phyloP scores from a whole-genome alignment of 768 basidiomycete genomes.

The Mycena maculata region DNA sequence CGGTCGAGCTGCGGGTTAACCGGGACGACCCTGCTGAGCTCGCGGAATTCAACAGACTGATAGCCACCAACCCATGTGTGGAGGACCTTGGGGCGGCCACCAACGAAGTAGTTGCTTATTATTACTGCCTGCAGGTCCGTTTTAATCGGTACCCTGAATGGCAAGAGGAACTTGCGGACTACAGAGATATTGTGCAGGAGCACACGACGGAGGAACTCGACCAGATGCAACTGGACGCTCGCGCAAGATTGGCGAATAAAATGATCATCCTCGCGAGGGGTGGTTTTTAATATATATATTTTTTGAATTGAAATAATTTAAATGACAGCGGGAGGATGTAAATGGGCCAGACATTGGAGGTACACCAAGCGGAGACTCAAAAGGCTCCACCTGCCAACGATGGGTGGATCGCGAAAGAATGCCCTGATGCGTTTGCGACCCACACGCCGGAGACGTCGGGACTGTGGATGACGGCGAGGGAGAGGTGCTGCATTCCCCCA shows the following conservation, averaged over 20 bases:
- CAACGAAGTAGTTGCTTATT: background rate
- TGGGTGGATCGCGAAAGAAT: too few species aligned
- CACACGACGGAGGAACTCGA: background rate
- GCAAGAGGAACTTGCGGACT: constrained; percentile 1
- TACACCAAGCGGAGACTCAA: too few species aligned
- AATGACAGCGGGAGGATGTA: background rate
- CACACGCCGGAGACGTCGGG: too few species aligned
- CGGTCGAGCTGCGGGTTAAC: background rate
- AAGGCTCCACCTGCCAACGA: too few species aligned
- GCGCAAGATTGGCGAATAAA: background rate
- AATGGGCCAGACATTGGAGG: too few species aligned
- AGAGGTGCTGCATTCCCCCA: too few species aligned
- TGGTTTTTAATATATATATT: background rate
- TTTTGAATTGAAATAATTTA: background rate
- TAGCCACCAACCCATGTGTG: background rate
- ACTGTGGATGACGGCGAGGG: too few species aligned
- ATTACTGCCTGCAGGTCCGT: too few species aligned
- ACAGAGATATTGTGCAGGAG: background rate
- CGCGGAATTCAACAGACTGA: background rate
- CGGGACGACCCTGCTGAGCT: background rate
- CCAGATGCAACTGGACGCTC: background rate
- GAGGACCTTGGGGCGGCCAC: too few species aligned
- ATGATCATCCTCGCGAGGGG: background rate
- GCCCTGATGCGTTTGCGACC: too few species aligned
- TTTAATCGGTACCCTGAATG: background rate